Evolutionary conservation across 2,329 filamentous ascomycete species (phyloP).

Genomic region (Tolypocladium paradoxum): DNA sequence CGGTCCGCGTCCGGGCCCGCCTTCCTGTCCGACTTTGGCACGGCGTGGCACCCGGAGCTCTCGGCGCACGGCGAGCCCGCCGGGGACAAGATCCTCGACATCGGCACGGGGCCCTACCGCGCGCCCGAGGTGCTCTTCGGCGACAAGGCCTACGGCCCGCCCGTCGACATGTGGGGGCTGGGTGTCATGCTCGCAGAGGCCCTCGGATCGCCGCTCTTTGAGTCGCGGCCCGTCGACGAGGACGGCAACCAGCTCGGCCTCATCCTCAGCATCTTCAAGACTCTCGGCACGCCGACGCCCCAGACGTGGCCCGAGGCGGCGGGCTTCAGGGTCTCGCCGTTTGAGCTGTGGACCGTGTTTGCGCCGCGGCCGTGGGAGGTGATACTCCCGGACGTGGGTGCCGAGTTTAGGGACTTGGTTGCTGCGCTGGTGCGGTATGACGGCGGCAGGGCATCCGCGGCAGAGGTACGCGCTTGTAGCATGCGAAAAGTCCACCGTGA

Average conservation of each 20-base stretch:
- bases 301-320: slow-evolving; percentile 73
- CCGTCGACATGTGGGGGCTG: slow-evolving; percentile 81
- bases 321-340: slow-evolving; percentile 62
- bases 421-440: slow-evolving; percentile 62
- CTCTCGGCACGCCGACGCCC: slow-evolving; percentile 74
- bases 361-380: slow-evolving; percentile 55
- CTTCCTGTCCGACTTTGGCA: slow-evolving; percentile 84
- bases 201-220: slow-evolving; percentile 60
- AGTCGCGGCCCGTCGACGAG: slow-evolving; percentile 60
- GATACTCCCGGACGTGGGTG: slow-evolving; percentile 52
- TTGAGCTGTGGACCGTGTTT: slow-evolving; percentile 80
- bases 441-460: slow-evolving; percentile 55
- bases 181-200: slow-evolving; percentile 78
- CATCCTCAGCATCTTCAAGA: slow-evolving; percentile 87
- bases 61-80: slow-evolving; percentile 53
- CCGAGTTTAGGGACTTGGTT: slow-evolving; percentile 54
- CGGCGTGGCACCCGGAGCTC: slow-evolving; percentile 63
- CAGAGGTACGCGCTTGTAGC: slow-evolving; percentile 20
- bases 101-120: slow-evolving; percentile 86
- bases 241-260: slow-evolving; percentile 86
- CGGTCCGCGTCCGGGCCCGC: slow-evolving; percentile 57
- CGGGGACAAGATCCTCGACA: slow-evolving; percentile 72
- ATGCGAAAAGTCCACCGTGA: neutral
- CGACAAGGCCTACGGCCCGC: slow-evolving; percentile 56
- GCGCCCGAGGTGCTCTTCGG: slow-evolving; percentile 88